Conservation (phyloP, 305 asterid species). For the Rubia peregrina region DNA sequence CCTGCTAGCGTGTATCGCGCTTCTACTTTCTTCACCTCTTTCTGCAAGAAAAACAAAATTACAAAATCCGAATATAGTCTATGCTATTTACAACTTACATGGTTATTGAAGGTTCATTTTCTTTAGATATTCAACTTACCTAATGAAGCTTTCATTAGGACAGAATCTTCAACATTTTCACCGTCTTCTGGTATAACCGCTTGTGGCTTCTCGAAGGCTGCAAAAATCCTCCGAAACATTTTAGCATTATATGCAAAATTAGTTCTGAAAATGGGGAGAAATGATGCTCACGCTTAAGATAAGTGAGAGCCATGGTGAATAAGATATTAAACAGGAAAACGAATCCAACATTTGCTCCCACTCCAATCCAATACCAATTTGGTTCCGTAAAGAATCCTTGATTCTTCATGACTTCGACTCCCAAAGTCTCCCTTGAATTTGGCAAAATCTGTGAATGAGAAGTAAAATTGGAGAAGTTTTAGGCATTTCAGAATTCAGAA, state of each 20-base stretch:
- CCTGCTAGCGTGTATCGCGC: slow-evolving; percentile 31
- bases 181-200: slow-evolving; percentile 50
- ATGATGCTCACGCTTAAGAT: slow-evolving; percentile 66
- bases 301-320: slow-evolving; percentile 56
- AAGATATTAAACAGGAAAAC: slow-evolving; percentile 54
- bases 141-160: not conserved
- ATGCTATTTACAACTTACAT: not conserved
- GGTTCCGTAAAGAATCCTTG: slow-evolving; percentile 67
- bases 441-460: slow-evolving; percentile 45
- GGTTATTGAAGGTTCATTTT: not conserved
- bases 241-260: not conserved
- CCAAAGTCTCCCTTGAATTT: slow-evolving; percentile 55
- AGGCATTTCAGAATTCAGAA: not conserved
- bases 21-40: slow-evolving; percentile 39
- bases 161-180: not conserved
- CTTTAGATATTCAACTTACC: not conserved
- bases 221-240: slow-evolving; percentile 7
- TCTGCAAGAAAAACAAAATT: slow-evolving; percentile 41
- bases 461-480: not conserved
- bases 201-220: slow-evolving; percentile 55
- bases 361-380: slow-evolving; percentile 91
- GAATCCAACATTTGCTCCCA: slow-evolving; percentile 64
- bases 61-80: not conserved
- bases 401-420: slow-evolving; percentile 47
- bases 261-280: not conserved